Evolutionary conservation across 345 rosid genomes (phyloP), one percentile per base, ranked within the genome.

Genomic region (Ricinus communis): DNA sequence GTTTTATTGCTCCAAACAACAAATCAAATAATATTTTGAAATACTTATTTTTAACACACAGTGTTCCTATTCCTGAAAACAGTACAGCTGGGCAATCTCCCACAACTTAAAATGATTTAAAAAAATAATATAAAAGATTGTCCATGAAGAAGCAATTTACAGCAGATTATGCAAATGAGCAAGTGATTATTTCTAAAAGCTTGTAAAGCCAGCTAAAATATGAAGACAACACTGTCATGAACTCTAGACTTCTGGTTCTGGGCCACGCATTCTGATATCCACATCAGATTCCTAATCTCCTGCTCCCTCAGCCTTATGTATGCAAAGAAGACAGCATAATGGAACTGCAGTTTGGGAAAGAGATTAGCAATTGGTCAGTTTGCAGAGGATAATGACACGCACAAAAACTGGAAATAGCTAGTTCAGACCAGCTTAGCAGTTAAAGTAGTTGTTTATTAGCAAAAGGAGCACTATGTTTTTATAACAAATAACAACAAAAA

Each of bases 221-320:
- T 95, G 82, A 87, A 92, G 76, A 92, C 96, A 0, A 92, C 99
- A 52, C 97, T 95, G 85, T 95, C 99, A 65, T 95, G 99, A 72
- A 95, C 97, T 80, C 99, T 89, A 0, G 99, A 89, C 74, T 95
- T 95, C 81, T 95, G 99, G 81, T 92, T 93, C 86, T 93, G 99
- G 2, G 99, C 99, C 68, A 95, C 99, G 66, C 99, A 95, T 73
- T 95, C 98, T 0, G 97, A 92, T 73, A 95, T 88, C 99, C 99
- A 95, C 99, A 90, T 95, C 79, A 95, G 78, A 73, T 95, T 95
- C 84, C 99, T 86, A 69, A 92, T 90, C 93, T 95, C 99, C 78
- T 95, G 99, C 91, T 95, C 98, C 62, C 96, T 87, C 86, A 95
- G 80, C 81, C 97, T 92, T 89, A 95, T 88, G 82, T 95, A 95